Evolutionary conservation across 2,329 filamentous ascomycete genomes (phyloP), one percentile per base, ranked within the genome.

Genomic region (Teratosphaeria viscida): DNA sequence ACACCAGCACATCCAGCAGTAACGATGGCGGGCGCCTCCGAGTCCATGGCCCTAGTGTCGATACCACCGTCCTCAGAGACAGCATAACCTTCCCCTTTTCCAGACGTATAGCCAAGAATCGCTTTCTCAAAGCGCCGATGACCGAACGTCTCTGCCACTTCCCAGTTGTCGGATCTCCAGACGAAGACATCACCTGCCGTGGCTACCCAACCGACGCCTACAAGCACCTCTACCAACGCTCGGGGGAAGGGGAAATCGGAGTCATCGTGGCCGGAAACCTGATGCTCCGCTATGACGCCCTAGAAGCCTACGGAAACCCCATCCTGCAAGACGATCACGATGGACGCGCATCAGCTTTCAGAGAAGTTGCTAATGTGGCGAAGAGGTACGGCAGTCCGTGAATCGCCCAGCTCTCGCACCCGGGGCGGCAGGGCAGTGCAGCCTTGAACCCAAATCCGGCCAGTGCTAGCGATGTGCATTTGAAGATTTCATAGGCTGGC

Each of bases 241-340:
- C 67, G 70, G 69, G 67, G 49, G 64, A 68, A 32, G 70, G 69
- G 23, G 66, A 63, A 32, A 69, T 71, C 39, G 70, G 69, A 11
- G 56, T 69, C 23, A 71, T 71, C 56, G 62, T 72, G 0, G 60
- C 66, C 7, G 69, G 70, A 52, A 71, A 71, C 54, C 26, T 66
- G 8, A 71, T 72, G 69, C 58, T 71, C 3, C 56, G 60, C 11
- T 69, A 70, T 58, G 68, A 70, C 54, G 64, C 64, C 3, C 61
- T 71, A n/a, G 69, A 72, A 59, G 70, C 65, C 16, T 67, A 59
- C 37, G 70, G 69, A 5, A 71, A 72, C 37, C 66, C 67, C 5
- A 70, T 72, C 35, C 43, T 72, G 11, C 58, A 57, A 7, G 64
- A 68, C 43, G 62, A 71, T 35, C 63, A 67, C 57, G 70, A 68